These are phyloP conservation scores for Colletotrichum chlorophyti DNA, from an alignment of 2,329 filamentous ascomycete species.

Conservation along the genomic window DNA sequence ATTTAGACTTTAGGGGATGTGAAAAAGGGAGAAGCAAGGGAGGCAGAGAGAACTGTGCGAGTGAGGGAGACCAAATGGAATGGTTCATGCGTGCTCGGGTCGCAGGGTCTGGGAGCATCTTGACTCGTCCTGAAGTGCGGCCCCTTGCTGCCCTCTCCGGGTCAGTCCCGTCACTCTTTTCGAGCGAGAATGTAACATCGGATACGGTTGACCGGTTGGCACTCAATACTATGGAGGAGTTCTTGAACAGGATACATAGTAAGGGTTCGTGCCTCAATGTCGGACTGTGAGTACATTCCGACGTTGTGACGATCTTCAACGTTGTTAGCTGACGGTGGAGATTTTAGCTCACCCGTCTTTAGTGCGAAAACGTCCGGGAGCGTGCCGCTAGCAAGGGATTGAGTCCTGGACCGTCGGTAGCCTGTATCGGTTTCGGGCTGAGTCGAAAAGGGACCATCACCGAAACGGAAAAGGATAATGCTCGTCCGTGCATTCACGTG, in stretches of 20 bases:
- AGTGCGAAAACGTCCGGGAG: neutral
- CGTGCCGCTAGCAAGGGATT: conserved; percentile 13
- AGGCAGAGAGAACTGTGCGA: neutral
- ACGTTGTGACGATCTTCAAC: neutral
- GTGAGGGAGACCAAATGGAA: neutral
- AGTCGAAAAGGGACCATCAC: neutral
- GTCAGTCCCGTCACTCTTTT: neutral
- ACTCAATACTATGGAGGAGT: no score
- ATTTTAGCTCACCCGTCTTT: no score
- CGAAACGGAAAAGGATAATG: neutral
- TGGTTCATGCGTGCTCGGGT: neutral
- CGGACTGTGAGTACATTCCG: neutral
- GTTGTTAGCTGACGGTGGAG: neutral
- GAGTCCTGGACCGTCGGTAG: neutral
- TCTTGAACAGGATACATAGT: no score
- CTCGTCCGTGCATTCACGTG: neutral
- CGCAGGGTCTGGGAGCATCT: conserved; percentile 9
- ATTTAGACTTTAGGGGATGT: neutral
- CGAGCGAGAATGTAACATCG: neutral
- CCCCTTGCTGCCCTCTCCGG: neutral
- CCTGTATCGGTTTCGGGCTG: neutral
- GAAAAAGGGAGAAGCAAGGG: neutral
- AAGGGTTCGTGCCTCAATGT: no score
- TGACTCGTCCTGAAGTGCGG: conserved; percentile 4
- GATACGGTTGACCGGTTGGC: no score